phyloP scores from a whole-genome alignment of 1,139 yeast genomes.

The Saccharomycopsis crataegensis region DNA sequence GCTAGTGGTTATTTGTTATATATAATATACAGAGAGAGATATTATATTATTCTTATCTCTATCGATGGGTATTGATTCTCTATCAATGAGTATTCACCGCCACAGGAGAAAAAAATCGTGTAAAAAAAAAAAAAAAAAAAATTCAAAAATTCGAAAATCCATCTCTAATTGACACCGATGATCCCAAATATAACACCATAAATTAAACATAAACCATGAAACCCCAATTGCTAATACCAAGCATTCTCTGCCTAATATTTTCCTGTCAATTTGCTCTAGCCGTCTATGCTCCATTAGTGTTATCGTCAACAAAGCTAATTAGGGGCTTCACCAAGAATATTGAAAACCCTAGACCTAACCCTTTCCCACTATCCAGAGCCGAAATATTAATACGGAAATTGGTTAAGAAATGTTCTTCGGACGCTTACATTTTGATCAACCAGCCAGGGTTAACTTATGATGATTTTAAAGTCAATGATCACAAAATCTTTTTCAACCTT shows the following conservation, averaged over 20 bases:
- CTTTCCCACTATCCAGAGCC: conserved; percentile 34
- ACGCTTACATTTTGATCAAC: conserved; percentile 60
- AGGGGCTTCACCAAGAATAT: conserved; percentile 33
- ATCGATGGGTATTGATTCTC: too few species aligned
- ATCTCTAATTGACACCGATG: too few species aligned
- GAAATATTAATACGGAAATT: conserved; percentile 41
- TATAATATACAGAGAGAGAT: too few species aligned
- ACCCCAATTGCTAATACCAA: not conserved
- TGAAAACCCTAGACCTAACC: conserved; percentile 28
- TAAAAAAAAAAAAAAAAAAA: too few species aligned
- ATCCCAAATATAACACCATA: not conserved
- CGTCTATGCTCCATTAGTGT: conserved; percentile 10
- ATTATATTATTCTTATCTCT: too few species aligned
- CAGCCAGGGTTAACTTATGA: conserved; percentile 57
- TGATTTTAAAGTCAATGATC: conserved; percentile 43
- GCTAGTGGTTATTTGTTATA: too few species aligned
- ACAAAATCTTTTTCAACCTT: conserved; percentile 43
- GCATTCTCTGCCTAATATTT: not conserved
- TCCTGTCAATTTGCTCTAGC: not conserved
- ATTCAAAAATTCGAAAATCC: too few species aligned
- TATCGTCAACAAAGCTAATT: conserved; percentile 21
- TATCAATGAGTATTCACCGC: too few species aligned
- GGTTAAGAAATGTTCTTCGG: conserved; percentile 57
- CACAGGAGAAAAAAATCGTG: too few species aligned
- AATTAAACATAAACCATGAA: not conserved